These are phyloP conservation scores for Lactarius deliciosus DNA, from an alignment of 768 basidiomycete species.

Conservation along the genomic window DNA sequence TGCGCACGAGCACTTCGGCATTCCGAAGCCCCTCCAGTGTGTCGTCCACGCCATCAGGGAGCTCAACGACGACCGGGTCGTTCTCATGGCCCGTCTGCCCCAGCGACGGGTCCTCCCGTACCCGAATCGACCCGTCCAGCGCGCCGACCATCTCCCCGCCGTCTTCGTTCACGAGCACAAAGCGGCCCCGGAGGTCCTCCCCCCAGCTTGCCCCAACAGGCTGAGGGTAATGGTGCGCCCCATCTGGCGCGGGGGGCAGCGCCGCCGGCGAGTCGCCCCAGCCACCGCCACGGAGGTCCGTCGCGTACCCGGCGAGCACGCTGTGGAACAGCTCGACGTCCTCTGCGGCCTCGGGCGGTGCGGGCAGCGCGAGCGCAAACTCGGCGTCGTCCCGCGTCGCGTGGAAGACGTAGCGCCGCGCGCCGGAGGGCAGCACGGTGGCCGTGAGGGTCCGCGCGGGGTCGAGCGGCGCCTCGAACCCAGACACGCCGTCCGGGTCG, in stretches of 20 bases:
- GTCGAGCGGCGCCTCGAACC: constrained; percentile 28
- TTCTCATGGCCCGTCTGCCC: constrained; percentile 23
- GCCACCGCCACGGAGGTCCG: constrained; percentile 17
- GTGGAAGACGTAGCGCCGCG: constrained; percentile 27
- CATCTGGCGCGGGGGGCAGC: not conserved
- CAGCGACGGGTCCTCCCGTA: constrained; percentile 27
- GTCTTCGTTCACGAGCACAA: constrained; percentile 29
- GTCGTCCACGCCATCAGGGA: constrained; percentile 26
- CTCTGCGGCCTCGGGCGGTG: constrained; percentile 6
- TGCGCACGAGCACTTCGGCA: constrained; percentile 26
- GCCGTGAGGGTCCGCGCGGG: constrained; percentile 22
- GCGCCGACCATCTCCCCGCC: constrained; percentile 26
- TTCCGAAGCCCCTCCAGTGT: constrained; percentile 15
- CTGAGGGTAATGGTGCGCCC: not conserved
- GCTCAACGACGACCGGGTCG: constrained; percentile 28
- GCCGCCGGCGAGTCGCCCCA: not conserved
- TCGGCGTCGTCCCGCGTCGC: constrained; percentile 25
- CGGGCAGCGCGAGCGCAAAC: constrained; percentile 23
- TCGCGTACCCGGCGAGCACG: constrained; percentile 25
- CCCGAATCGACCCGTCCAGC: constrained; percentile 23
- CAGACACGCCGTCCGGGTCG: not conserved
- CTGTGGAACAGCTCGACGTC: constrained; percentile 28
- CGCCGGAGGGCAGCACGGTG: constrained; percentile 15
- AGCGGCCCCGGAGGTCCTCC: constrained; percentile 29
- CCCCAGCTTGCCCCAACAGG: too few species aligned